These are phyloP conservation scores for Letharia columbiana DNA, from an alignment of 495 filamentous ascomycete genomes.

Conservation along the genomic window DNA sequence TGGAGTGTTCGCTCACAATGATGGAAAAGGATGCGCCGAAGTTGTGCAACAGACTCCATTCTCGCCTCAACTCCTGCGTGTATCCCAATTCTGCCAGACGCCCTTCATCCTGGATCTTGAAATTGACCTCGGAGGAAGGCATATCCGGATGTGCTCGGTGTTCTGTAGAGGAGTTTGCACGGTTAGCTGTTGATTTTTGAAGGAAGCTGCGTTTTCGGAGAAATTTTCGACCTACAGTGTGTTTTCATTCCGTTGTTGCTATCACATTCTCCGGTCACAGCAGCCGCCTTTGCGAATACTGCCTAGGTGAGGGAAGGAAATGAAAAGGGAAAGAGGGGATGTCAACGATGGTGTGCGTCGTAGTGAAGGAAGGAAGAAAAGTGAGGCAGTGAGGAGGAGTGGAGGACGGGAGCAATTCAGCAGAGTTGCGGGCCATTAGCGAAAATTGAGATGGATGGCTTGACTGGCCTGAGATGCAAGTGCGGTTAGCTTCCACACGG, in stretches of 20 bases:
- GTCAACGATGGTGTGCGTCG: neutral
- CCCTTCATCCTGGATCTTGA: slow-evolving; percentile 39
- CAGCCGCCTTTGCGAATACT: neutral
- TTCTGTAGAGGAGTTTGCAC: neutral
- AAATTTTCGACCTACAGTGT: neutral
- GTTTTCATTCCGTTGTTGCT: neutral
- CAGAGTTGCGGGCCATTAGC: neutral
- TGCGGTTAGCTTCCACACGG: neutral
- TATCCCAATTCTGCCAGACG: slow-evolving; percentile 51
- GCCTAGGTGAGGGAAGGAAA: neutral
- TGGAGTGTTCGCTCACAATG: slow-evolving; percentile 37
- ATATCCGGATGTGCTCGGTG: neutral
- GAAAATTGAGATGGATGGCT: neutral
- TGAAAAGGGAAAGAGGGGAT: neutral
- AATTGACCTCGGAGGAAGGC: slow-evolving; percentile 20
- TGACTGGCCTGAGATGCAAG: neutral
- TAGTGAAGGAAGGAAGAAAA: neutral
- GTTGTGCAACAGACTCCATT: slow-evolving; percentile 53
- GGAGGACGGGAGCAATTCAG: too few species aligned
- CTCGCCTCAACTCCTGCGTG: slow-evolving; percentile 49
- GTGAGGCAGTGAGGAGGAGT: neutral
- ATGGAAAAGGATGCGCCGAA: slow-evolving; percentile 58
- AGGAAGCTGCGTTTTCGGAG: neutral
- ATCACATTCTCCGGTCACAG: neutral
- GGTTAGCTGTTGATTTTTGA: neutral